These are phyloP conservation scores for Jasminum sambac DNA, from an alignment of 257 asterid genomes.

Conservation along the genomic window DNA sequence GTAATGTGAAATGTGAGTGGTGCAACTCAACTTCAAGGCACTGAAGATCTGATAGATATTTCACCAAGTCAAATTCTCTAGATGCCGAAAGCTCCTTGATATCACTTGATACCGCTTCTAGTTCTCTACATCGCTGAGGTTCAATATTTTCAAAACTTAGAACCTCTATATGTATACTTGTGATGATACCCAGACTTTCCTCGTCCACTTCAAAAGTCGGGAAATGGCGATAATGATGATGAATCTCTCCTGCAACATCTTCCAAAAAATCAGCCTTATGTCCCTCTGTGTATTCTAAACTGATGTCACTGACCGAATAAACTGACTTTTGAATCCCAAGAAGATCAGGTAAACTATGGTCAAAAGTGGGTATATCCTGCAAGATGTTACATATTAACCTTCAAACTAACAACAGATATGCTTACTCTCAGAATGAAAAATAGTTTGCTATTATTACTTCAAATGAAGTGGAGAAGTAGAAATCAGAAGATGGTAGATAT, in stretches of 20 bases:
- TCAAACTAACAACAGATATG: constrained; percentile 12
- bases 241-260: constrained; percentile 45
- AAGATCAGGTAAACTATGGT: constrained; percentile 42
- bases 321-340: constrained; percentile 51
- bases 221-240: constrained; percentile 35
- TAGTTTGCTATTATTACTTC: neutral
- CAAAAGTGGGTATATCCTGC: constrained; percentile 61
- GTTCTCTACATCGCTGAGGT: constrained; percentile 39
- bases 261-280: constrained; percentile 46
- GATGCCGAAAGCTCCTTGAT: constrained; percentile 52
- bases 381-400: constrained; percentile 24
- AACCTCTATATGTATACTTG: constrained; percentile 33
- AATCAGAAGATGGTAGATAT: constrained; percentile 12
- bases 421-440: neutral
- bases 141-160: constrained; percentile 47
- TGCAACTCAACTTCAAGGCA: constrained; percentile 36
- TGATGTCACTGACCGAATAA: constrained; percentile 59
- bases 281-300: constrained; percentile 40
- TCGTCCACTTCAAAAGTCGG: constrained; percentile 69
- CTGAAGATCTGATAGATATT: constrained; percentile 41
- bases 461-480: neutral
- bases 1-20: constrained; percentile 30
- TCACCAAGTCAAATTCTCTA: constrained; percentile 54
- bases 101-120: constrained; percentile 41
- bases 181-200: constrained; percentile 47